phyloP scores from a whole-genome alignment of 495 filamentous ascomycete species.

The Penicillium malachiteum region DNA sequence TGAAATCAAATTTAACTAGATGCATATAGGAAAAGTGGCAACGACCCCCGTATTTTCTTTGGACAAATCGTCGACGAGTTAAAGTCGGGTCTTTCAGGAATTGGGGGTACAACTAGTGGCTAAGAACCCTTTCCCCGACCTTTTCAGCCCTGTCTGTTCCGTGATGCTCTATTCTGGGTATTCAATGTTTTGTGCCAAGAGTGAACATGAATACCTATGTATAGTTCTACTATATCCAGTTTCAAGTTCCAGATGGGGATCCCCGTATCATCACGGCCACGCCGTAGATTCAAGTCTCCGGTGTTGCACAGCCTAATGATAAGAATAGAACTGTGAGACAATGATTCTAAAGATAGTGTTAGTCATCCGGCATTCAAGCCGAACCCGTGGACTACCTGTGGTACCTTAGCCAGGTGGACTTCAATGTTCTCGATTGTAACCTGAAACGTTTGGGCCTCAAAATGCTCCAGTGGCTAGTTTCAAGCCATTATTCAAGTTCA shows the following conservation, averaged over 20 bases:
- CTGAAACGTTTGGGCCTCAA: not conserved
- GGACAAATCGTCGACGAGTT: constrained; percentile 27
- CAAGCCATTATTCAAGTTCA: not conserved
- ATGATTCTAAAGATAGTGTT: not conserved
- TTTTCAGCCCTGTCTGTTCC: constrained; percentile 31
- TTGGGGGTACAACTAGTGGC: constrained; percentile 20
- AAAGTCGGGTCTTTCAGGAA: constrained; percentile 41
- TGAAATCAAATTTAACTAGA: not conserved
- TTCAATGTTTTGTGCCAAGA: no score
- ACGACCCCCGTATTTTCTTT: constrained; percentile 20
- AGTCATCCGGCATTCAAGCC: not conserved
- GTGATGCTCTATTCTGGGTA: not conserved
- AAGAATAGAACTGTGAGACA: not conserved
- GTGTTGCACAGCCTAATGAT: not conserved
- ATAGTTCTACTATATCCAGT: no score
- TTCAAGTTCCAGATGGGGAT: no score
- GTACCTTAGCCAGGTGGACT: no score
- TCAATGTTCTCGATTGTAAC: not conserved
- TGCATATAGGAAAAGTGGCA: constrained; percentile 16
- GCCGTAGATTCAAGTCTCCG: not conserved
- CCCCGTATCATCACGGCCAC: not conserved
- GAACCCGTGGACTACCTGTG: no score
- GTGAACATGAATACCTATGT: no score
- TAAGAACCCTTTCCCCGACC: constrained; percentile 14
- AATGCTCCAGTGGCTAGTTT: not conserved